Base-by-base conservation (phyloP, 805 yeast genomes). In the Candida sakaeoensis region DNA sequence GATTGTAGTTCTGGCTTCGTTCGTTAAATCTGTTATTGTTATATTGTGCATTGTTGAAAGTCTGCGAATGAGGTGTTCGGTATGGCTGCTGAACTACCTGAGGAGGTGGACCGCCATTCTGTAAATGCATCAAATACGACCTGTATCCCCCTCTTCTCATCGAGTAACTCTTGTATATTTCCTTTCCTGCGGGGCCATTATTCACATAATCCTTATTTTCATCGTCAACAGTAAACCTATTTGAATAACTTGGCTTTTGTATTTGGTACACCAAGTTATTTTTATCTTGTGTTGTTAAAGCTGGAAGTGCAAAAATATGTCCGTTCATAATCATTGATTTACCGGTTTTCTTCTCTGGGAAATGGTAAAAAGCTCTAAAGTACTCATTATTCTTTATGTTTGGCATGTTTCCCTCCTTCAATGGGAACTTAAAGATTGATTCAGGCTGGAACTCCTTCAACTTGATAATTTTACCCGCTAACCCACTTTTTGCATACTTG, bases 271-370 rank as follows among this genome's bases (percentile, higher is more conserved):
- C 52, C 10, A 87, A 68, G 8, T 72, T 63, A 46, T 82, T 87
- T 41, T 71, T 75, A 51, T 90, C 97, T 35, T 81, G 82, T 28
- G 75, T 77, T 4, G 79, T 78, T 33, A 91, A 65, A 6, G 81
- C 80, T 14, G 71, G 69, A 25, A 64, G 63, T 43, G 80, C 82
- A 4, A 88, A 74, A 44, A 79, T 77, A 53, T 69, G 87, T 0
- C 97, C 97, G 33, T 81, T 84, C 47, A 91, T 60, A 16, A 91
- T 66, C 84, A 93, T 85, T 1, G 95, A 83, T 56, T 91, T 93
- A 23, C 88, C 82, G 10, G 61, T 69, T 27, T 65, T 66, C 43
- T 73, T 67, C 2, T 70, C 63, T 3, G 95, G 91, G 74, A 82
- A 74, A 32, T 68, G 55, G 53, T 82, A 91, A 35, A 68, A 67